A percentile compares a stretch with the other conserved stretches of the same genome.
Evolutionary conservation across 2,329 filamentous ascomycete genomes (phyloP).

Genomic region (Colletotrichum sp.): DNA sequence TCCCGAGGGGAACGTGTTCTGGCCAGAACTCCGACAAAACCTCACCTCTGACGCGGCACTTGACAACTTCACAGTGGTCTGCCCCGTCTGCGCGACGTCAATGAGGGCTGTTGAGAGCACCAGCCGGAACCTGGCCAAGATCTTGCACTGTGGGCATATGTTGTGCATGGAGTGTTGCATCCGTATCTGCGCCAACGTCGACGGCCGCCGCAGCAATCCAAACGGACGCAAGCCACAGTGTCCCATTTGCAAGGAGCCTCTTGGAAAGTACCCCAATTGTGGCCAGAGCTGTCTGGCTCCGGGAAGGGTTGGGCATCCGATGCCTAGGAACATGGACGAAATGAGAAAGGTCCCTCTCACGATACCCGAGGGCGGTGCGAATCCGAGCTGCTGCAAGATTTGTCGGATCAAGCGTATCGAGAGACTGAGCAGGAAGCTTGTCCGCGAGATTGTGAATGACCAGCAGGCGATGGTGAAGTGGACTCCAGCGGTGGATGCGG

Average conservation of each 20-base stretch:
- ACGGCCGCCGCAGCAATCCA: neutral
- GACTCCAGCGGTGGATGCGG: neutral
- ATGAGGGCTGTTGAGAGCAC: constrained; percentile 15
- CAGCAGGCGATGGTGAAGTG: neutral
- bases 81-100: constrained; percentile 2
- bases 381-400: neutral
- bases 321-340: constrained; percentile 3
- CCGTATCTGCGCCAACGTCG: neutral
- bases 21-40: neutral
- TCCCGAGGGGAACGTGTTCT: neutral
- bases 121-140: neutral
- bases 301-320: neutral
- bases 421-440: neutral
- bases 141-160: constrained; percentile 20
- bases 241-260: constrained; percentile 2
- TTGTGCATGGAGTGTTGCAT: constrained; percentile 6
- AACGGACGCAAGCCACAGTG: neutral
- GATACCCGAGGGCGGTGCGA: constrained; percentile 6
- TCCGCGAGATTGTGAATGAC: constrained; percentile 6
- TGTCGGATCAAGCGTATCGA: constrained; percentile 13
- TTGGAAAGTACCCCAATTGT: constrained; percentile 9
- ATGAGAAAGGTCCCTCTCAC: constrained; percentile 1
- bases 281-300: neutral
- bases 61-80: neutral
- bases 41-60: neutral